phyloP scores from a whole-genome alignment of 176 grass and related monocot species.

The Aechmea fasciata region DNA sequence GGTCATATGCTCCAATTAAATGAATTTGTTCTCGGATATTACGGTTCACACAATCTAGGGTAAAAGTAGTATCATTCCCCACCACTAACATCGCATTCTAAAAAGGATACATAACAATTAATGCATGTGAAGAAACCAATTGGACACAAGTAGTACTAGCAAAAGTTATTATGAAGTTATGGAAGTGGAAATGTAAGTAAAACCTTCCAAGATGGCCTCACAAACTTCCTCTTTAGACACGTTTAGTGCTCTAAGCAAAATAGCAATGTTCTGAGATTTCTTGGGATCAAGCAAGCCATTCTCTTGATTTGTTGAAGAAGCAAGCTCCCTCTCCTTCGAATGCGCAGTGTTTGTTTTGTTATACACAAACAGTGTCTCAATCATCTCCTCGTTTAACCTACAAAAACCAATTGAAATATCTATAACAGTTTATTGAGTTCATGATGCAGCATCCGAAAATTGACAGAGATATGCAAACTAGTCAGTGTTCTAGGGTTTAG shows the following conservation, averaged over 20 bases:
- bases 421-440: neutral
- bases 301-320: slow-evolving; percentile 26
- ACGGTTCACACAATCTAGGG: too few relatives aligned
- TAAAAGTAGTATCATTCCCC: too few relatives aligned
- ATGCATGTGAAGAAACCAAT: neutral
- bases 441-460: too few relatives aligned
- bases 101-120: neutral
- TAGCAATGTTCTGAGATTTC: slow-evolving; percentile 67
- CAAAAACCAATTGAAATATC: neutral
- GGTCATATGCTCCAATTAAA: too few relatives aligned
- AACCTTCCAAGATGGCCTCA: slow-evolving; percentile 52
- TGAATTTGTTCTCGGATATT: too few relatives aligned
- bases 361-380: slow-evolving; percentile 50
- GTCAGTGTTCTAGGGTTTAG: too few relatives aligned
- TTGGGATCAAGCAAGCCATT: slow-evolving; percentile 52
- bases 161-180: neutral
- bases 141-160: neutral
- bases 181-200: neutral
- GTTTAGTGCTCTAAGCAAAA: slow-evolving; percentile 59
- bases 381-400: slow-evolving; percentile 66
- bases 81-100: too few relatives aligned
- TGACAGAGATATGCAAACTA: too few relatives aligned
- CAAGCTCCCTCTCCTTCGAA: slow-evolving; percentile 10
- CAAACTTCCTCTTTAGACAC: slow-evolving; percentile 42
- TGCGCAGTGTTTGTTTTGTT: slow-evolving; percentile 13